These are phyloP conservation scores for Petunia axillaris DNA, from an alignment of 257 asterid genomes.

Conservation along the genomic window DNA sequence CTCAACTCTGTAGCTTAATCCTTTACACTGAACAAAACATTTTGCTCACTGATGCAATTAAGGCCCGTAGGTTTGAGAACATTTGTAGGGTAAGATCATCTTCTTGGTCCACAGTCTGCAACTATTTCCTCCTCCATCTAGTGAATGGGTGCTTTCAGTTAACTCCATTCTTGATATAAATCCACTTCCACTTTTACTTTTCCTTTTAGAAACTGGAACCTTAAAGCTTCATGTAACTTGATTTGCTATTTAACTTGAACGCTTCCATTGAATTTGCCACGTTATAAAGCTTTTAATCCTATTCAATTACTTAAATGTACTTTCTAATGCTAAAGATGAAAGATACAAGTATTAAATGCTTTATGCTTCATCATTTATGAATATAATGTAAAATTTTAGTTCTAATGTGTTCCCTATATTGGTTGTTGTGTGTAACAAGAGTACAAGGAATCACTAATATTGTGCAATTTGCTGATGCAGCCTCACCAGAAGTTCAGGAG, in stretches of 20 bases:
- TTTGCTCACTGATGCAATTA: not conserved
- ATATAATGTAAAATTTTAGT: not conserved
- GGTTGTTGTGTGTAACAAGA: not conserved
- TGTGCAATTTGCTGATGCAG: conserved; percentile 24
- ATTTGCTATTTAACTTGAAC: not conserved
- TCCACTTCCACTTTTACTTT: not conserved
- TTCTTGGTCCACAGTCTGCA: not conserved
- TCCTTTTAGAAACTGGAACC: not conserved
- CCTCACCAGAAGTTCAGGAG: conserved; percentile 31
- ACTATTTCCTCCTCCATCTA: not conserved
- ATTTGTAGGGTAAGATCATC: not conserved
- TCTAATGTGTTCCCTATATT: not conserved
- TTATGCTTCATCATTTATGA: not conserved
- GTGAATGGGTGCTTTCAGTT: not conserved
- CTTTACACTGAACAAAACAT: not conserved
- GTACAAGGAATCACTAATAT: not conserved
- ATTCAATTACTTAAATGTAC: not conserved
- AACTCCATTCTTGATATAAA: not conserved
- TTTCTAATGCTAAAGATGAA: not conserved
- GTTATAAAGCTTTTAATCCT: not conserved
- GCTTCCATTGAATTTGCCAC: not conserved
- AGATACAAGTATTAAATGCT: not conserved
- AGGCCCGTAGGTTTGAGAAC: not conserved
- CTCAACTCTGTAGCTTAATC: not conserved
- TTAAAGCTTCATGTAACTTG: not conserved